phyloP scores from a whole-genome alignment of 2,329 filamentous ascomycete species.

The Huntiella savannae region DNA sequence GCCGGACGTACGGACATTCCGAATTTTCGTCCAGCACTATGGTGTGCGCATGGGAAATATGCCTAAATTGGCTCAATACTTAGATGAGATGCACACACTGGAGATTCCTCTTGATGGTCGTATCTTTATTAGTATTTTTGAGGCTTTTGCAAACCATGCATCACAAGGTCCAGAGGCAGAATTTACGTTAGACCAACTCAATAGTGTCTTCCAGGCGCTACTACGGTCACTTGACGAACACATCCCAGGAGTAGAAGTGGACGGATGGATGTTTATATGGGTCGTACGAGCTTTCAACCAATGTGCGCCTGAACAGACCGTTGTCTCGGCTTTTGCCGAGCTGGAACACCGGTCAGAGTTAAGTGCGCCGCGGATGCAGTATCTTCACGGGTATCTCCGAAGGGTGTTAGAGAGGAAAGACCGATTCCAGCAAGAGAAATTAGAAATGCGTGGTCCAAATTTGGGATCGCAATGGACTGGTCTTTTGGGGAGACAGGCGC shows the following conservation, averaged over 20 bases:
- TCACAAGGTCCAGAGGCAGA: conserved; percentile 22
- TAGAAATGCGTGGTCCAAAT: not conserved
- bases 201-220: conserved; percentile 47
- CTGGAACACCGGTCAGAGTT: conserved; percentile 30
- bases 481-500: not conserved
- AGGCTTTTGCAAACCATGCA: conserved; percentile 55
- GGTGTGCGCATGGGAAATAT: conserved; percentile 51
- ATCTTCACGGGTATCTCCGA: conserved; percentile 24
- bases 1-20: conserved; percentile 63
- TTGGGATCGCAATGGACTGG: conserved; percentile 10
- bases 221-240: conserved; percentile 31
- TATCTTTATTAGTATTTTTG: conserved; percentile 65
- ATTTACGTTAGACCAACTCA: conserved; percentile 56
- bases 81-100: conserved; percentile 63
- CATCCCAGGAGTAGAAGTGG: conserved; percentile 30
- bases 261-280: conserved; percentile 42
- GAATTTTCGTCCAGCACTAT: conserved; percentile 60
- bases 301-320: conserved; percentile 31
- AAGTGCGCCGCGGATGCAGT: conserved; percentile 27
- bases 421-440: not conserved
- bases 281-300: conserved; percentile 43
- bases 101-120: conserved; percentile 51
- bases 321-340: conserved; percentile 34
- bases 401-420: conserved; percentile 8
- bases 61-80: conserved; percentile 45